Evolutionary conservation across 2,329 filamentous ascomycete genomes (phyloP).

Genomic region (Neofusicoccum kwambonambiense): DNA sequence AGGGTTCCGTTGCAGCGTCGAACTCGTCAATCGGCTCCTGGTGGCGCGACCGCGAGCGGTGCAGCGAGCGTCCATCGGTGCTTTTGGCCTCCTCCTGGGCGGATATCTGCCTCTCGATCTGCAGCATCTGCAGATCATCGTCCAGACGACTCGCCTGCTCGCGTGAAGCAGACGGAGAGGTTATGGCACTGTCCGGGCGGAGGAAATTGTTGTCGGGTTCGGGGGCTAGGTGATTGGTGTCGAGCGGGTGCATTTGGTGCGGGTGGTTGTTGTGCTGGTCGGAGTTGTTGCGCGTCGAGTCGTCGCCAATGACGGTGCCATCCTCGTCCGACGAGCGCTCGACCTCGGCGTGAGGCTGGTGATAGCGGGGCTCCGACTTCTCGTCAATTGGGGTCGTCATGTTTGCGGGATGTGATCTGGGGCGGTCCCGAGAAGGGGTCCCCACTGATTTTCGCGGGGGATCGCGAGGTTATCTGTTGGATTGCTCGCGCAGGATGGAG

Average conservation of each 20-base stretch:
- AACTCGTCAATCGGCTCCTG: constrained; percentile 65
- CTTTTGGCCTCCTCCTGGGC: constrained; percentile 38
- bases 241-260: neutral
- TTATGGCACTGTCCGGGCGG: constrained; percentile 28
- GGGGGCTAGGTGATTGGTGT: constrained; percentile 12
- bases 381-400: constrained; percentile 41
- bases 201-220: constrained; percentile 46
- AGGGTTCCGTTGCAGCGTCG: constrained; percentile 64
- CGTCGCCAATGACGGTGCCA: constrained; percentile 39
- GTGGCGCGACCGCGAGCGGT: constrained; percentile 52
- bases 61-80: constrained; percentile 45
- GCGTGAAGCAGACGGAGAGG: constrained; percentile 56
- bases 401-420: neutral
- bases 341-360: constrained; percentile 26
- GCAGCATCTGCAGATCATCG: constrained; percentile 65
- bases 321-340: constrained; percentile 34
- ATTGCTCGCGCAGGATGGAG: neutral
- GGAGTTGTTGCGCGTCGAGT: constrained; percentile 31
- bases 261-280: neutral
- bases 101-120: constrained; percentile 62
- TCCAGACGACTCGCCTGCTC: constrained; percentile 62
- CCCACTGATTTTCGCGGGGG: constrained; percentile 18
- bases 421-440: neutral
- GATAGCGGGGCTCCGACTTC: constrained; percentile 36
- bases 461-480: constrained; percentile 8